Percentiles rank a stretch among this genome's conserved stretches.
phyloP scores from a whole-genome alignment of 192 early-diverging fungal genomes.

The Coemansia sp. region DNA sequence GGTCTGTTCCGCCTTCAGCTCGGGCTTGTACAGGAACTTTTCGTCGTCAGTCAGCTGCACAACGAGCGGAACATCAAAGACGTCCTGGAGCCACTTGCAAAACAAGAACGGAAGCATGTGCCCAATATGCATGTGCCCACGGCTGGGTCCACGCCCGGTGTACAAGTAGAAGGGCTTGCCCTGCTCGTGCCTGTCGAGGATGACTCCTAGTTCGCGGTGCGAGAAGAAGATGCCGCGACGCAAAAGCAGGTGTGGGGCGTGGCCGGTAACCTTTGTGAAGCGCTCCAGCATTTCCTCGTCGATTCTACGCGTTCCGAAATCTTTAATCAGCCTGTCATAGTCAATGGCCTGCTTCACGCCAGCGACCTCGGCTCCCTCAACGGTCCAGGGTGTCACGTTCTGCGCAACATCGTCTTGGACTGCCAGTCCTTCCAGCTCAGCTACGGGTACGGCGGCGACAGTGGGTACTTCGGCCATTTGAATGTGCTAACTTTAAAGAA shows the following conservation, averaged over 20 bases:
- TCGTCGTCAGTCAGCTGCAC: conserved; percentile 99
- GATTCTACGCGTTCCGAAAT: conserved; percentile 87
- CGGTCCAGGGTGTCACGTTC: conserved; percentile 87
- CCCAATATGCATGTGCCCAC: conserved; percentile 91
- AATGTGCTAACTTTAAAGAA: background rate
- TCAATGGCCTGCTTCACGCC: conserved; percentile 86
- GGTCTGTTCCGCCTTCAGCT: conserved; percentile 80
- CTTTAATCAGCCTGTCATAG: conserved; percentile 86
- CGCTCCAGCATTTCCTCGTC: conserved; percentile 75
- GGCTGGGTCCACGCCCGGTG: conserved; percentile 95
- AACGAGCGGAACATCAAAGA: conserved; percentile 92
- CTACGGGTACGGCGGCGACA: background rate
- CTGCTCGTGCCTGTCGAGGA: conserved; percentile 91
- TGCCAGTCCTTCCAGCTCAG: conserved; percentile 19
- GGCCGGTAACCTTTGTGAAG: conserved; percentile 83
- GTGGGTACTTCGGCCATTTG: conserved; percentile 9
- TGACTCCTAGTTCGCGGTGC: conserved; percentile 81
- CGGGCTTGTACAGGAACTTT: conserved; percentile 95
- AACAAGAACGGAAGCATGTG: conserved; percentile 98
- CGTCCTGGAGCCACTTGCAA: conserved; percentile 97
- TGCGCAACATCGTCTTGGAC: conserved; percentile 16
- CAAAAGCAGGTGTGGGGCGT: conserved; percentile 77
- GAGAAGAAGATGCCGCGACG: conserved; percentile 94
- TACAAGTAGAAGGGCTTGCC: conserved; percentile 98
- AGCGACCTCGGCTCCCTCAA: conserved; percentile 87